These are phyloP conservation scores for Eimeria praecox DNA, from an alignment of 169 alveolate genomes.

Conservation along the genomic window DNA sequence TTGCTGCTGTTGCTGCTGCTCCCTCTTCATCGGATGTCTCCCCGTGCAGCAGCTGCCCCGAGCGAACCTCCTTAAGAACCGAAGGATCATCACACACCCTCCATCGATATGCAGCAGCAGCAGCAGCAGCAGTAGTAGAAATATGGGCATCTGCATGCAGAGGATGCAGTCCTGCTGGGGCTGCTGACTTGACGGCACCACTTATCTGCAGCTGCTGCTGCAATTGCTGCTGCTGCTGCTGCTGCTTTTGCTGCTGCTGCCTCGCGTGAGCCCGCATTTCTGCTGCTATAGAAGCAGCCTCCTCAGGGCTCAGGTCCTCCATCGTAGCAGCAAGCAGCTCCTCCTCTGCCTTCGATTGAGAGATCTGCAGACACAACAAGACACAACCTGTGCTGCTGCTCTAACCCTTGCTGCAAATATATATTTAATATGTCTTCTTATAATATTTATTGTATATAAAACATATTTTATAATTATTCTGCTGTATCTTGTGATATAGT, in stretches of 20 bases:
- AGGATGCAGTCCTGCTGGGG: constrained; percentile 43
- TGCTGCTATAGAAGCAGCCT: constrained; percentile 55
- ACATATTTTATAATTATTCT: too few relatives aligned
- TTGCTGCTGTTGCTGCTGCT: not conserved
- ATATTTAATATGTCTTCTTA: too few relatives aligned
- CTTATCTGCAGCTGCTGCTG: constrained; percentile 57
- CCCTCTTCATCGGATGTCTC: constrained; percentile 55
- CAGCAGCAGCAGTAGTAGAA: not conserved
- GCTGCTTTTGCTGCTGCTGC: constrained; percentile 66
- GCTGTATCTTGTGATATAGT: too few relatives aligned
- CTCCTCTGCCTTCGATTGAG: constrained; percentile 20
- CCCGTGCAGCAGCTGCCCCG: constrained; percentile 34
- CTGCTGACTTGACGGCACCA: not conserved
- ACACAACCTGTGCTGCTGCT: not conserved
- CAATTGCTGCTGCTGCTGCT: constrained; percentile 48
- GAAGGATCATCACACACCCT: not conserved
- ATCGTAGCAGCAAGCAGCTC: constrained; percentile 55
- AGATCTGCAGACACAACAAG: not conserved
- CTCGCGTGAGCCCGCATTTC: constrained; percentile 42
- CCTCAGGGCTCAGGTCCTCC: constrained; percentile 64
- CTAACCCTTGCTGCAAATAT: not conserved
- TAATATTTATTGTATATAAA: too few relatives aligned
- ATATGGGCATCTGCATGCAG: constrained; percentile 2
- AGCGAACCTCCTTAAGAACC: constrained; percentile 5
- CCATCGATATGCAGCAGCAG: not conserved